Evolutionary conservation across 805 yeast genomes (phyloP), one percentile per base, ranked within the genome.

Genomic region (Metschnikowia kofuensis): DNA sequence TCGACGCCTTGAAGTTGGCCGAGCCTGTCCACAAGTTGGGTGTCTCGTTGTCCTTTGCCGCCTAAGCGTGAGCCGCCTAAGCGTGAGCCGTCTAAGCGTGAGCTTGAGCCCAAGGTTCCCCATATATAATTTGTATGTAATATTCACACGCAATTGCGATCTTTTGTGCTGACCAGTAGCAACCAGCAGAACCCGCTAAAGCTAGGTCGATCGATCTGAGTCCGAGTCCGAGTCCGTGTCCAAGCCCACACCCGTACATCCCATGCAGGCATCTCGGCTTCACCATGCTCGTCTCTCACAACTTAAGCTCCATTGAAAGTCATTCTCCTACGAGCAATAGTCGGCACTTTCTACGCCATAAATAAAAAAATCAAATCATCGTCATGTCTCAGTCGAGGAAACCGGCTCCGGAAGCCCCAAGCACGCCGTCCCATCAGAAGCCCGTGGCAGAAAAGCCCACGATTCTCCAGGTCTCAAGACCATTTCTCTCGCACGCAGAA

Each of bases 1-100:
- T 94, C 75, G 96, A 94, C 75, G 96, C 97, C 65, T 82, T 91
- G 75, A 87, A 92, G 75, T 82, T 92, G 68, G 84, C 88, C 69
- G 97, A 91, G 80, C 89, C 97, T 58, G 96, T 94, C 67, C 99
- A 94, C 85, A 91, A 94, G 84, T 80, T 94, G 66, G 99, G 99
- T 75, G 81, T 89, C 78, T 89, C 96, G 49, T 81, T 94, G 72
- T 82, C 96, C 58, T 92, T 92, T 80, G 76, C 96, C 63, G 96
- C 96, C 72, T 92, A 85, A 72, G 47, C 42, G 35, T 35, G 36
- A 10, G 36, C 14, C 63, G 96, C 96, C 72, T 92, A 85, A 72
- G 47, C 42, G n/a, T n/a, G n/a, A n/a, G 76, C 96, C 63, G 96
- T 96, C 72, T 92, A 85, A 72, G 47, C 42, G 35, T 35, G 36